These are phyloP conservation scores for Capsicum chinense DNA, from an alignment of 257 asterid species.

Conservation along the genomic window DNA sequence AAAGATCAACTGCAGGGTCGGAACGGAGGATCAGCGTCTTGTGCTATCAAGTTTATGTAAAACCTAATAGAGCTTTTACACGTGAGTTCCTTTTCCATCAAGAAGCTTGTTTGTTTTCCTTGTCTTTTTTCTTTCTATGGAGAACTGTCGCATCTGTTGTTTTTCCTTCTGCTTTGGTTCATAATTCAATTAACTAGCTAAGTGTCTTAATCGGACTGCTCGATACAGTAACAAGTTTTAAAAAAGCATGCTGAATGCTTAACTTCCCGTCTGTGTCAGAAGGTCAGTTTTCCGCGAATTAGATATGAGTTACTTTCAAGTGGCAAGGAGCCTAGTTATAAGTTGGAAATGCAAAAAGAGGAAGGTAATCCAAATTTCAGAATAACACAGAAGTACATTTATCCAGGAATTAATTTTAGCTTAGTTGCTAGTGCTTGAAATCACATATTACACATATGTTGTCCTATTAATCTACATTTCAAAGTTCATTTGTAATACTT, in stretches of 20 bases:
- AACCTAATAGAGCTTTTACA: conserved; percentile 21
- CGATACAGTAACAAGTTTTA: background rate
- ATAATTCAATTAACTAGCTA: conserved; percentile 3
- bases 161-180: background rate
- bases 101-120: background rate
- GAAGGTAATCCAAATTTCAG: conserved; percentile 1
- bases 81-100: conserved; percentile 36
- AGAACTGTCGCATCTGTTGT: background rate
- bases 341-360: background rate
- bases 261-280: background rate
- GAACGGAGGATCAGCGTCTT: conserved; percentile 42
- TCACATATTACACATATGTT: background rate
- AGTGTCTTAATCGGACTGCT: background rate
- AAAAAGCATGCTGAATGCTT: conserved; percentile 1
- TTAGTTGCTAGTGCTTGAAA: background rate
- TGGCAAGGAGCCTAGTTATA: background rate
- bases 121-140: background rate
- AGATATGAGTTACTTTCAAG: background rate
- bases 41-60: conserved; percentile 44
- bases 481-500: background rate
- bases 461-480: background rate
- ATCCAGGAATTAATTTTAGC: background rate
- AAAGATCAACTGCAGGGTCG: conserved; percentile 40
- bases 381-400: background rate
- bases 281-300: background rate